Conservation (phyloP, 352 stramenopile genomes). For the Sclerospora graminicola region DNA sequence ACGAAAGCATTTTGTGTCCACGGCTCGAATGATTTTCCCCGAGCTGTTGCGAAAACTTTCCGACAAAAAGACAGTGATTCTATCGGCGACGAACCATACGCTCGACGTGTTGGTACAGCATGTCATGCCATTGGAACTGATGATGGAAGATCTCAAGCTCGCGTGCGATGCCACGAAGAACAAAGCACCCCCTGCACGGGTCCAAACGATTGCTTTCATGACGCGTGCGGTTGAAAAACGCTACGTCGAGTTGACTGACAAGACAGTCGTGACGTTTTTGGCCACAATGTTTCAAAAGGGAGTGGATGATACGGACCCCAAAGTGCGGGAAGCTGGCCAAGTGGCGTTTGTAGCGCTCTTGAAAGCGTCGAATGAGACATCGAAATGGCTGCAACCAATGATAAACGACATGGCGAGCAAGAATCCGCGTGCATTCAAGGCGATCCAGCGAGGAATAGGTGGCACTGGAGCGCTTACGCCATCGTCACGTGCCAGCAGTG, state of each 20-base stretch:
- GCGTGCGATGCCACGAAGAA: constrained; percentile 67
- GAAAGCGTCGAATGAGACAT: constrained; percentile 36
- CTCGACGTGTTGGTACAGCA: constrained; percentile 75
- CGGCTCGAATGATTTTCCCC: constrained; percentile 64
- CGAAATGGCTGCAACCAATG: constrained; percentile 42
- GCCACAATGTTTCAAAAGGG: constrained; percentile 44
- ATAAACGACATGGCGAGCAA: constrained; percentile 59
- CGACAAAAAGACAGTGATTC: constrained; percentile 80
- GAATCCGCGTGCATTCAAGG: constrained; percentile 62
- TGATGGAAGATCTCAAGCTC: constrained; percentile 79
- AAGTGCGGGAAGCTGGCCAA: constrained; percentile 63
- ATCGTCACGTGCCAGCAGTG: constrained; percentile 19
- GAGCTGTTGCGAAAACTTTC: constrained; percentile 77
- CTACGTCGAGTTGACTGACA: constrained; percentile 51
- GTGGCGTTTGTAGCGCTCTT: constrained; percentile 52
- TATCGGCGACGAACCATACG: constrained; percentile 76
- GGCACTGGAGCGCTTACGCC: constrained; percentile 11
- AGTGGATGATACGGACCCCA: constrained; percentile 74
- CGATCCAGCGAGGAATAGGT: constrained; percentile 45
- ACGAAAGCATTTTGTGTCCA: constrained; percentile 71
- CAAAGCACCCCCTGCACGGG: constrained; percentile 67
- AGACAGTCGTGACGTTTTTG: constrained; percentile 52
- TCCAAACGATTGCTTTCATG: constrained; percentile 67
- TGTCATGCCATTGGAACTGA: constrained; percentile 76
- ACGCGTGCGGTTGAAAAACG: constrained; percentile 59